A percentile compares a stretch with the other conserved stretches of the same genome.
These are phyloP conservation scores for Chlorella ohadii DNA, from an alignment of 139 green algal species.

Conservation along the genomic window DNA sequence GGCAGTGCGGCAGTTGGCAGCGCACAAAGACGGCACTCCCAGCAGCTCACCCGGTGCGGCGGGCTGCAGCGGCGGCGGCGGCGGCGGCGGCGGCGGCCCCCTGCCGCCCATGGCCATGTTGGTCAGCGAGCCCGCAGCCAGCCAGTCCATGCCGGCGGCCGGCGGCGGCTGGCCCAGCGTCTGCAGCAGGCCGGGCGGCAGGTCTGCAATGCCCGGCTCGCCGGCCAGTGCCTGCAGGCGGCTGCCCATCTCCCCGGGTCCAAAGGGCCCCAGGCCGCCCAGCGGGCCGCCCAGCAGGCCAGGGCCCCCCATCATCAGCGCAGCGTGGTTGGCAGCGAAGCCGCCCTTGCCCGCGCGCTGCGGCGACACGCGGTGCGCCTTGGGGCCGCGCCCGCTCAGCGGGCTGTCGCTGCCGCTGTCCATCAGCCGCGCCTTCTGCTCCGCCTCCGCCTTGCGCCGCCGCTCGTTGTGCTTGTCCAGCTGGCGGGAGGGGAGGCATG, in stretches of 20 bases:
- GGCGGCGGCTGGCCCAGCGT: neutral
- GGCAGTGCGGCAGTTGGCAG: too few species aligned
- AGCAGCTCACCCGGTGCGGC: too few species aligned
- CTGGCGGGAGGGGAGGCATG: neutral
- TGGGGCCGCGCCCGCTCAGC: neutral
- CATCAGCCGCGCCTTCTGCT: slow-evolving; percentile 20
- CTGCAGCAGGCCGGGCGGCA: slow-evolving; percentile 3
- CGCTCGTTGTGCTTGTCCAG: slow-evolving; percentile 76
- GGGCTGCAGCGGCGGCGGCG: neutral
- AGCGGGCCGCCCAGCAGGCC: neutral
- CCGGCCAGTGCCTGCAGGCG: slow-evolving; percentile 1
- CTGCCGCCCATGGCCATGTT: neutral
- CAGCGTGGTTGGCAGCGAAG: neutral
- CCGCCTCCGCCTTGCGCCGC: slow-evolving; percentile 47
- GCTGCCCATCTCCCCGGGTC: neutral
- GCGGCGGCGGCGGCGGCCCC: neutral
- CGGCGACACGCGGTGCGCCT: slow-evolving; percentile 15
- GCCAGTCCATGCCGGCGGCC: slow-evolving; percentile 2
- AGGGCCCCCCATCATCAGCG: neutral
- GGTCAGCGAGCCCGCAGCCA: neutral
- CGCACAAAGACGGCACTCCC: too few species aligned
- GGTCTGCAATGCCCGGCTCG: neutral
- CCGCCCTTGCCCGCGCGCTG: neutral
- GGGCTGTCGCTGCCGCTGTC: slow-evolving; percentile 28
- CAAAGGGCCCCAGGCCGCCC: neutral